These are phyloP conservation scores for Hypoxylon fuscum DNA, from an alignment of 495 filamentous ascomycete genomes.

Conservation along the genomic window DNA sequence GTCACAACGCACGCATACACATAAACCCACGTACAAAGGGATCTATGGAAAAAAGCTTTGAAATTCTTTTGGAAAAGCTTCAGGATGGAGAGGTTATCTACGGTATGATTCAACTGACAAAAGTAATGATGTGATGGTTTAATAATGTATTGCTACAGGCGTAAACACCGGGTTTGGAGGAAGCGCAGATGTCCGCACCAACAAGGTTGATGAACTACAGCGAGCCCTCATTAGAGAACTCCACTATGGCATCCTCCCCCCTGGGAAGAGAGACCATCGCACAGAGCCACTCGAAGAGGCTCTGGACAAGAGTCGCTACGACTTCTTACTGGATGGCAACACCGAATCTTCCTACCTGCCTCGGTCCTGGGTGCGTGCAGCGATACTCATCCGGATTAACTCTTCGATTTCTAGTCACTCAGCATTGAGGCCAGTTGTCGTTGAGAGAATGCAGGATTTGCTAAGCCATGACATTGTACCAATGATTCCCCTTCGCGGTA, in stretches of 20 bases:
- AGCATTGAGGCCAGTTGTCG: conserved; percentile 56
- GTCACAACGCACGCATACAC: neutral
- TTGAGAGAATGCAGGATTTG: conserved; percentile 55
- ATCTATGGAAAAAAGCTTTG: neutral
- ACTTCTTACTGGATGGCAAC: conserved; percentile 8
- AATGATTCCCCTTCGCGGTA: conserved; percentile 65
- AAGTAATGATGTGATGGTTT: neutral
- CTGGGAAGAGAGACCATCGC: conserved; percentile 33
- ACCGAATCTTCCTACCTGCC: conserved; percentile 51
- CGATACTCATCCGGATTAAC: conserved; percentile 66
- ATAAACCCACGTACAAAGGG: neutral
- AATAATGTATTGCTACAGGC: conserved; percentile 36
- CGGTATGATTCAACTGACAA: conserved; percentile 38
- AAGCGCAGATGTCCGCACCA: conserved; percentile 63
- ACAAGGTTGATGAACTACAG: conserved; percentile 59
- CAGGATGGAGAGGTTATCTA: neutral
- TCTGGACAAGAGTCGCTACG: neutral
- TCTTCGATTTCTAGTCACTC: conserved; percentile 65
- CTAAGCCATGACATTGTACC: conserved; percentile 60
- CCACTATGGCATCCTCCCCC: conserved; percentile 58
- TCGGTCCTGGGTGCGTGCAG: conserved; percentile 52
- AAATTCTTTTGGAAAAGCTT: neutral
- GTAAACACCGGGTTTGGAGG: conserved; percentile 74
- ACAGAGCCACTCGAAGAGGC: neutral
- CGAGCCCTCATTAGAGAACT: conserved; percentile 62